Conservation (phyloP, 2,329 filamentous ascomycete genomes). For the Lecanicillium sp. region DNA sequence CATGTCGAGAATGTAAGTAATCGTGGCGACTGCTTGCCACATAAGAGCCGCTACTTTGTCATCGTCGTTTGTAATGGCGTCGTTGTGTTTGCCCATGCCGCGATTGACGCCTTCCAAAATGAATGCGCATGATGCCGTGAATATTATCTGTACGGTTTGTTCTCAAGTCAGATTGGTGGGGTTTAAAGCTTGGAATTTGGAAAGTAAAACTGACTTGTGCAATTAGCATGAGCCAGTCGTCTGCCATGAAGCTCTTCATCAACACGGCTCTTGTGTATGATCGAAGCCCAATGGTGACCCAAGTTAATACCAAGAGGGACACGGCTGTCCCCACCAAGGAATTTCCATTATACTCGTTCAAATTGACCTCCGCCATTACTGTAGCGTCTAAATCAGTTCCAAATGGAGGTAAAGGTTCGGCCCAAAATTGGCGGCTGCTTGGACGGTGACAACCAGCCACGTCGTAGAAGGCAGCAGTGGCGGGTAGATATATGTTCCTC, state of each 20-base stretch:
- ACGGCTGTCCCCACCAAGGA: slow-evolving; percentile 27
- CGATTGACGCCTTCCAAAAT: slow-evolving; percentile 32
- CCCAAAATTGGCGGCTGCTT: too few species aligned
- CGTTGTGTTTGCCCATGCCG: slow-evolving; percentile 40
- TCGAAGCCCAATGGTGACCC: slow-evolving; percentile 33
- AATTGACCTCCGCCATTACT: slow-evolving; percentile 22
- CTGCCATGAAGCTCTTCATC: slow-evolving; percentile 36
- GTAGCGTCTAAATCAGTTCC: too few species aligned
- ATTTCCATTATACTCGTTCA: slow-evolving; percentile 29
- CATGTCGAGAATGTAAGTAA: slow-evolving; percentile 43
- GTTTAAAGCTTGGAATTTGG: too few species aligned
- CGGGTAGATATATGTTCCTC: too few species aligned
- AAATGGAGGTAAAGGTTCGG: too few species aligned
- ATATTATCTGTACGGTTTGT: slow-evolving; percentile 29
- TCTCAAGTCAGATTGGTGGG: neutral
- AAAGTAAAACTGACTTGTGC: slow-evolving; percentile 29
- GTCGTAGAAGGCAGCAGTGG: too few species aligned
- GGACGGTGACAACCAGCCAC: too few species aligned
- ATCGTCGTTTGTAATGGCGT: slow-evolving; percentile 28
- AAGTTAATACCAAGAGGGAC: slow-evolving; percentile 30
- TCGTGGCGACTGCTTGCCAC: slow-evolving; percentile 44
- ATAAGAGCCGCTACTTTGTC: slow-evolving; percentile 37
- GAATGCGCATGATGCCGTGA: slow-evolving; percentile 38
- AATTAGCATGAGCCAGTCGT: slow-evolving; percentile 46
- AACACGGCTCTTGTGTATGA: slow-evolving; percentile 34